Percentiles rank a stretch among this genome's conserved stretches.
Evolutionary conservation across 2,329 filamentous ascomycete species (phyloP).

Genomic region (Penicillium sp.): DNA sequence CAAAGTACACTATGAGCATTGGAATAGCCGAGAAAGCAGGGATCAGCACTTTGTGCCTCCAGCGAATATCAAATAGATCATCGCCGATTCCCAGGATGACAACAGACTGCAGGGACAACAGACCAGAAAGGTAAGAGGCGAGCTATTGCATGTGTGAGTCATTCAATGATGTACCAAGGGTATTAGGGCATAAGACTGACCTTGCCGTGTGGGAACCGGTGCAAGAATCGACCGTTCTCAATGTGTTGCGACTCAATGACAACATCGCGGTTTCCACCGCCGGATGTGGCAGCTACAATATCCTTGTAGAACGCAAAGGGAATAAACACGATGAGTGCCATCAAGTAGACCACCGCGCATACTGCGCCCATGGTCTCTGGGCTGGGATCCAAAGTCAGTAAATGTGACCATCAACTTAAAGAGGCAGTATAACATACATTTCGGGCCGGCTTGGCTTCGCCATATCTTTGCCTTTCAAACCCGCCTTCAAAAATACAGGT

Average conservation of each 20-base stretch:
- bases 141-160: conserved; percentile 58
- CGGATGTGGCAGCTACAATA: conserved; percentile 91
- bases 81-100: conserved; percentile 91
- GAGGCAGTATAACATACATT: conserved; percentile 57
- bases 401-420: neutral
- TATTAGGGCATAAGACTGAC: conserved; percentile 45
- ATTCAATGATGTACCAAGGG: neutral
- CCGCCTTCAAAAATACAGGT: conserved; percentile 81
- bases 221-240: conserved; percentile 80
- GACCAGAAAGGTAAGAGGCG: conserved; percentile 89
- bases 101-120: conserved; percentile 88
- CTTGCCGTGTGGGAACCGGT: conserved; percentile 93
- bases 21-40: conserved; percentile 91
- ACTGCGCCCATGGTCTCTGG: conserved; percentile 97
- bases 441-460: conserved; percentile 74
- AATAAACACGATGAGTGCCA: conserved; percentile 87
- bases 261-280: conserved; percentile 87
- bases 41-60: conserved; percentile 98
- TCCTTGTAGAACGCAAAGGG: conserved; percentile 98
- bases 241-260: conserved; percentile 73
- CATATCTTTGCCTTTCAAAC: conserved; percentile 87
- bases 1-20: conserved; percentile 94
- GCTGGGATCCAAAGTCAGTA: conserved; percentile 41
- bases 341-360: conserved; percentile 87
- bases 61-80: conserved; percentile 96